phyloP scores from a whole-genome alignment of 805 yeast species.

The Metschnikowia lochheadii region DNA sequence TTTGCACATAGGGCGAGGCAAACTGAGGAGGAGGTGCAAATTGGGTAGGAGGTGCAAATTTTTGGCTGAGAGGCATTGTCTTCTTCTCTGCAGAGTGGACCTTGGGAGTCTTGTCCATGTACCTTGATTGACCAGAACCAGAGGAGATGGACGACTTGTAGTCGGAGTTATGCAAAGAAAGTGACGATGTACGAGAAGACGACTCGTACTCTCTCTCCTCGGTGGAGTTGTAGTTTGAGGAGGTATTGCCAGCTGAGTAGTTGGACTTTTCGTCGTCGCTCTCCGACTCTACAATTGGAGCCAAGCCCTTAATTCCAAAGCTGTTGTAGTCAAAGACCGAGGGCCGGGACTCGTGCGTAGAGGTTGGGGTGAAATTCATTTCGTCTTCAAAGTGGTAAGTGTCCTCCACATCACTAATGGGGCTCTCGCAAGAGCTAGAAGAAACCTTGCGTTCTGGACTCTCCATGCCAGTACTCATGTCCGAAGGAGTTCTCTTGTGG shows the following conservation, averaged over 20 bases:
- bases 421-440: conserved; percentile 8
- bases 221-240: conserved; percentile 28
- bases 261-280: conserved; percentile 22
- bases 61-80: conserved; percentile 6
- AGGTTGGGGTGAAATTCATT: conserved; percentile 10
- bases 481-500: conserved; percentile 19
- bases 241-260: conserved; percentile 17
- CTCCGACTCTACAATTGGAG: conserved; percentile 36
- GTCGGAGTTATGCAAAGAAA: conserved; percentile 38
- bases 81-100: conserved; percentile 13
- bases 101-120: conserved; percentile 6
- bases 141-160: conserved; percentile 34
- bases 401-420: conserved; percentile 10
- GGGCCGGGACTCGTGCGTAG: conserved; percentile 4
- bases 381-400: conserved; percentile 7
- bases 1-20: conserved; percentile 10
- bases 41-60: conserved; percentile 4
- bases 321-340: conserved; percentile 23
- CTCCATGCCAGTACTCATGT: conserved; percentile 6
- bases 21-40: conserved; percentile 4
- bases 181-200: conserved; percentile 30
- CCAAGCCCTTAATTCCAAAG: conserved; percentile 29
- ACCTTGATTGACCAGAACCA: conserved; percentile 21
- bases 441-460: conserved; percentile 1
- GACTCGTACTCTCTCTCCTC: conserved; percentile 20